These are phyloP conservation scores for Arctium minus DNA, from an alignment of 129 eudicot species.

Conservation along the genomic window DNA sequence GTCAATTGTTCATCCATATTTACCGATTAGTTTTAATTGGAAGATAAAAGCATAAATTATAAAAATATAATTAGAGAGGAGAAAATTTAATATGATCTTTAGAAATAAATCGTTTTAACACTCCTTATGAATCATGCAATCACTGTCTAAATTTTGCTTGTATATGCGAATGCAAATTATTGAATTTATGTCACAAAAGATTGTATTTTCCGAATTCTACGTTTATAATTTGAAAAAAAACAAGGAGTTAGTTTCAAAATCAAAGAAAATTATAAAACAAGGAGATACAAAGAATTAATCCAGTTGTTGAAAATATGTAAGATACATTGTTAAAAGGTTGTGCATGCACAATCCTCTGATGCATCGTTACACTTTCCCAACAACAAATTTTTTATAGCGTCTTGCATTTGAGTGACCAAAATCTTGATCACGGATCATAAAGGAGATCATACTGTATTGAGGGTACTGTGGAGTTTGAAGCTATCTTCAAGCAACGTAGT, in stretches of 20 bases:
- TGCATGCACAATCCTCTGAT: constrained; percentile 1
- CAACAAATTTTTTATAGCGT: background rate
- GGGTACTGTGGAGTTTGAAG: constrained; percentile 49
- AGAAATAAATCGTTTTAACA: too few relatives aligned
- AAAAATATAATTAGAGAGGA: too few relatives aligned
- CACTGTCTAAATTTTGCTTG: background rate
- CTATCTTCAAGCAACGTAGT: constrained; percentile 48
- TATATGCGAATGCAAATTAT: background rate
- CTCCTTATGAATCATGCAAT: background rate
- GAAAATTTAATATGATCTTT: too few relatives aligned
- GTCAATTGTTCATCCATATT: background rate
- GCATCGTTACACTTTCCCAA: background rate
- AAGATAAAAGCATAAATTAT: too few relatives aligned
- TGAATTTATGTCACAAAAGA: background rate
- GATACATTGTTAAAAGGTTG: background rate
- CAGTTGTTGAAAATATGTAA: background rate
- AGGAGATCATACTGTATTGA: constrained; percentile 31
- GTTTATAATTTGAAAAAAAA: background rate
- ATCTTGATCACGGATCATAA: background rate
- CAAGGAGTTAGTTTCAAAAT: background rate
- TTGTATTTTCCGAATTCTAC: background rate
- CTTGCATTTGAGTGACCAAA: background rate
- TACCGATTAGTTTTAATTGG: too few relatives aligned
- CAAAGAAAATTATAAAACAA: background rate
- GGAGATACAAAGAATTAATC: background rate